A percentile compares a stretch with the other conserved stretches of the same genome.
phyloP scores from a whole-genome alignment of 495 filamentous ascomycete species.

The Tuber aestivum region DNA sequence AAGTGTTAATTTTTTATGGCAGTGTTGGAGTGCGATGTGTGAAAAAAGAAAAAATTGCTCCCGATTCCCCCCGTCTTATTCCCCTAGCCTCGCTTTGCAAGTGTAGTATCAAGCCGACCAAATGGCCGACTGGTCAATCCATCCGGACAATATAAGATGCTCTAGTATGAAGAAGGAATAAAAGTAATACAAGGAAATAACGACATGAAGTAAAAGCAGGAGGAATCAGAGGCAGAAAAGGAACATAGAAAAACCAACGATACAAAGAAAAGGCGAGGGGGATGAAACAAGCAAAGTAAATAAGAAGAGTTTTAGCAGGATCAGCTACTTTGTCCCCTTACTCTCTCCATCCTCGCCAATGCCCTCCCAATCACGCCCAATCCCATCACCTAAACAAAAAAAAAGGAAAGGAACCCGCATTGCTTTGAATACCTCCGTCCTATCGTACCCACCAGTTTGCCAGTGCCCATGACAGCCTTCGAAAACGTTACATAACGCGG shows the following conservation, averaged over 20 bases:
- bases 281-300: slow-evolving; percentile 23
- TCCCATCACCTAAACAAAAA: slow-evolving; percentile 14
- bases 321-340: slow-evolving; percentile 23
- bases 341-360: slow-evolving; percentile 23
- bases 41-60: neutral
- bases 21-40: neutral
- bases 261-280: slow-evolving; percentile 14
- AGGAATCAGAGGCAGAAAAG: neutral
- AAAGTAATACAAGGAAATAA: slow-evolving; percentile 3
- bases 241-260: slow-evolving; percentile 12
- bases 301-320: slow-evolving; percentile 36
- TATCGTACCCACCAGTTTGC: slow-evolving; percentile 26
- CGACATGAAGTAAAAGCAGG: slow-evolving; percentile 13
- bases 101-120: neutral
- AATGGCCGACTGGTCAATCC: neutral
- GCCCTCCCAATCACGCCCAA: neutral
- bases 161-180: slow-evolving; percentile 5
- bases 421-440: slow-evolving; percentile 21
- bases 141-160: slow-evolving; percentile 2
- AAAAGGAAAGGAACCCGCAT: slow-evolving; percentile 21
- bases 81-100: neutral
- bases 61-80: neutral
- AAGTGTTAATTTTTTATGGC: neutral
- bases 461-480: neutral
- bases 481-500: neutral